Evolutionary conservation across 129 eudicot genomes (phyloP).

Genomic region (Lactuca sativa): DNA sequence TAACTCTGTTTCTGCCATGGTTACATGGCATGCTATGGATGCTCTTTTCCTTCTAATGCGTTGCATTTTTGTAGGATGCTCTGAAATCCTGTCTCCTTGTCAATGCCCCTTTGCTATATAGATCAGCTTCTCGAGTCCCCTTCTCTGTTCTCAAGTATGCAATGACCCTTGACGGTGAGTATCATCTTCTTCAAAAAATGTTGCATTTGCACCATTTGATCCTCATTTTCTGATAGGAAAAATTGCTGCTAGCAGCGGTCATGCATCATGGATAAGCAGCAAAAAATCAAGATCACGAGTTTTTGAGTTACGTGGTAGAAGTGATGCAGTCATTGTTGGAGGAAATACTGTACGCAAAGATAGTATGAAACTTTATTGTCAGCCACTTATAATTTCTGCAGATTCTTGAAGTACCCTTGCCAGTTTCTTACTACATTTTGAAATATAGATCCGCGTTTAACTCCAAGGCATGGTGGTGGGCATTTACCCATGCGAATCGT

Average conservation of each 20-base stretch:
- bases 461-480: slow-evolving; percentile 92
- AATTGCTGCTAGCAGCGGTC: slow-evolving; percentile 92
- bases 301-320: slow-evolving; percentile 89
- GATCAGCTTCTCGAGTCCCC: slow-evolving; percentile 84
- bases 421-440: slow-evolving; percentile 7
- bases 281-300: slow-evolving; percentile 76
- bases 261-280: slow-evolving; percentile 97
- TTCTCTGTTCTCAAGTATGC: slow-evolving; percentile 94
- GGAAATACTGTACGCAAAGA: slow-evolving; percentile 99
- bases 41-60: neutral
- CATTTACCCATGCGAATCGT: slow-evolving; percentile 82
- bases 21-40: neutral
- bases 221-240: slow-evolving; percentile 54
- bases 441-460: slow-evolving; percentile 79
- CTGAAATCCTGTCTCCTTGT: slow-evolving; percentile 84
- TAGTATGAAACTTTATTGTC: slow-evolving; percentile 59
- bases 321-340: slow-evolving; percentile 95
- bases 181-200: slow-evolving; percentile 3
- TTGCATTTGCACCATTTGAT: slow-evolving; percentile 6
- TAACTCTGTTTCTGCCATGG: slow-evolving; percentile 12
- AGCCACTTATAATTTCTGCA: slow-evolving; percentile 23
- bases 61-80: slow-evolving; percentile 61
- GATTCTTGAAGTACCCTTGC: slow-evolving; percentile 22
- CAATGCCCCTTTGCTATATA: slow-evolving; percentile 92
- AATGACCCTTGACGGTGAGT: slow-evolving; percentile 99